Base-by-base conservation (phyloP, 2,329 filamentous ascomycete genomes). In the Balansia obtecta region DNA sequence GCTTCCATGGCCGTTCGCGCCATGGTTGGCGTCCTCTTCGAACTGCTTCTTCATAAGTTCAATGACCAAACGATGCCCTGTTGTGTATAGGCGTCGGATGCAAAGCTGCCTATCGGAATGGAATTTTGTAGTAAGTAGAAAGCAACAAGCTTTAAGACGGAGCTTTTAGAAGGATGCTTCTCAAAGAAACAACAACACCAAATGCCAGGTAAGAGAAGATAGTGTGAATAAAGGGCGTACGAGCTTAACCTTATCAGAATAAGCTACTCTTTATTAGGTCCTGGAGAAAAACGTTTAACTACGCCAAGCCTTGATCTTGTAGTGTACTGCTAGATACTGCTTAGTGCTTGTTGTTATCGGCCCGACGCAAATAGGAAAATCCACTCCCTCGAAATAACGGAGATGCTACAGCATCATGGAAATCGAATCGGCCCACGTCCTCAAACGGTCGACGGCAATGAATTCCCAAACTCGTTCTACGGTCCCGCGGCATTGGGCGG, bases 351-450 rank as follows among this genome's bases (percentile, higher is more conserved):
- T 4, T 22, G 34, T 33, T 41, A 51, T 51, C 46, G 50, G 50
- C 32, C 50, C 50, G 49, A 51, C 30, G 45, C 40, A 40, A 32
- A 50, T 32, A 10, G 40, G 20, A 22, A 39, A 41, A 41, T 47
- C 48, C 50, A 51, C 50, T 22, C 27, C 16, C 9, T 30, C 27
- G n/a, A 37, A 30, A 20, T 42, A 43, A 46, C 30, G 37, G 18
- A 18, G 43, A 30, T 39, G 27, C n/a, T 9, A 27, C 42, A 22
- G 33, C 43, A 46, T 39, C 46, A 43, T 49, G 8, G 46, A 32
- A 27, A 40, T 42, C 43, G 30, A 27, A 40, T 42, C 43, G 50
- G 46, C 50, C 50, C 50, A 52, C 50, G 39, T 42, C 16, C 41
- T 33, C 16, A 37, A 11, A 16, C 11, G 34, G 4, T 30, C 33